Evolutionary conservation across 2,329 filamentous ascomycete genomes (phyloP), one percentile per base, ranked within the genome.

Genomic region (Exophiala sideris): DNA sequence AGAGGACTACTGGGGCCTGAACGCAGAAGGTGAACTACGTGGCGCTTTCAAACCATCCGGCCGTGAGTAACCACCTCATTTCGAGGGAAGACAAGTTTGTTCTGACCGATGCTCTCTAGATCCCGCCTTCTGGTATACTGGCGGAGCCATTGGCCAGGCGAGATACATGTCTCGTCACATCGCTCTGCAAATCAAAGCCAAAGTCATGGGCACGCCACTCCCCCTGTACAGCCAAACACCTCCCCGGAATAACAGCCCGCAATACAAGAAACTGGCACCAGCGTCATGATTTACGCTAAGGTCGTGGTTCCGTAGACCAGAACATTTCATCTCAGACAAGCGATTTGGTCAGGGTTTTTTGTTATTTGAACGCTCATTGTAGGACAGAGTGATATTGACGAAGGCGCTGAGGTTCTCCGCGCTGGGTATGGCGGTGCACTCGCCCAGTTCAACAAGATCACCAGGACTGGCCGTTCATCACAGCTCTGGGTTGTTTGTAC

Each of bases 1-100:
- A 21, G 71, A 71, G 4, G 71, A 77, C 49, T 75, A 71, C 40
- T 77, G 70, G 68, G 70, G 73, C 1, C 58, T 77, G 11, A 70
- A 78, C 61, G 59, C 67, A 2, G 76, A 79, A 55, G 76, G 76
- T 7, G 76, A 79, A 59, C 62, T 77, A 20, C 66, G 70, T 45
- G 75, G 72, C 0, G 71, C 72, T 50, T 75, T 68, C 56, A 71
- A 65, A 50, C 70, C 66, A 4, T 64, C 64, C n/a, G 36, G 36
- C 5, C 69, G 70, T 72, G 58, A 66, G 70, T 67, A n/a, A 38
- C 45, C 48, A 2, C 10, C 14, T 34, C 24, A 14, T 24, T 12
- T 5, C 16, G 7, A 7, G 33, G 7, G 74, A 75, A 0, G 56
- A 32, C 11, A 46, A 46, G 3, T 32, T 46, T 34, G 10, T 11